These are phyloP conservation scores for Pseudoturritis turrita DNA, from an alignment of 345 rosid genomes.

Conservation along the genomic window DNA sequence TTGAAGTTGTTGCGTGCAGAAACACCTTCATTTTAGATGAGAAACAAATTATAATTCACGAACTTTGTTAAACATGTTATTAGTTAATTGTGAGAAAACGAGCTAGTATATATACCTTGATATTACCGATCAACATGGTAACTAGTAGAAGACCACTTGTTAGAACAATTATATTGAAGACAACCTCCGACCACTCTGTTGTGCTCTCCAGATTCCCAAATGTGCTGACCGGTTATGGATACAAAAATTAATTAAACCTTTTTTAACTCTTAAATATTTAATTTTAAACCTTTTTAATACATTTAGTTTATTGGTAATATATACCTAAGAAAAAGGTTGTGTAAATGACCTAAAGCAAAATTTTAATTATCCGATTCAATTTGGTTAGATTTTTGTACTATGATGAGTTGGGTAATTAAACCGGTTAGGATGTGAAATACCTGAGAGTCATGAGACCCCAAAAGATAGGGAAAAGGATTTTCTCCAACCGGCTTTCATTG, in stretches of 20 bases:
- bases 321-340: background rate
- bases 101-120: constrained; percentile 50
- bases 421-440: constrained; percentile 24
- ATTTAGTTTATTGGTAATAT: background rate
- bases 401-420: background rate
- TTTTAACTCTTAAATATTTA: too few relatives aligned
- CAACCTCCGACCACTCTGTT: constrained; percentile 92
- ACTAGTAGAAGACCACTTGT: constrained; percentile 91
- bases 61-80: background rate
- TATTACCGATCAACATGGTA: constrained; percentile 96
- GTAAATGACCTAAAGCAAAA: background rate
- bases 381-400: background rate
- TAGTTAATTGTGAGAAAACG: background rate
- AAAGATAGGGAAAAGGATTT: constrained; percentile 84
- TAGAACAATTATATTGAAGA: constrained; percentile 89
- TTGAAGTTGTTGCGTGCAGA: constrained; percentile 85
- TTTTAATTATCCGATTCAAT: background rate
- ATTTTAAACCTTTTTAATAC: background rate
- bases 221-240: constrained; percentile 44
- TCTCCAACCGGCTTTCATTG: constrained; percentile 76
- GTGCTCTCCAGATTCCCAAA: constrained; percentile 95
- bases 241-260: background rate
- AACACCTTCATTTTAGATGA: constrained; percentile 49
- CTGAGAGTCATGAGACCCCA: constrained; percentile 99
- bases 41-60: background rate